Evolutionary conservation across 805 yeast genomes (phyloP).

Genomic region (Candida maris): DNA sequence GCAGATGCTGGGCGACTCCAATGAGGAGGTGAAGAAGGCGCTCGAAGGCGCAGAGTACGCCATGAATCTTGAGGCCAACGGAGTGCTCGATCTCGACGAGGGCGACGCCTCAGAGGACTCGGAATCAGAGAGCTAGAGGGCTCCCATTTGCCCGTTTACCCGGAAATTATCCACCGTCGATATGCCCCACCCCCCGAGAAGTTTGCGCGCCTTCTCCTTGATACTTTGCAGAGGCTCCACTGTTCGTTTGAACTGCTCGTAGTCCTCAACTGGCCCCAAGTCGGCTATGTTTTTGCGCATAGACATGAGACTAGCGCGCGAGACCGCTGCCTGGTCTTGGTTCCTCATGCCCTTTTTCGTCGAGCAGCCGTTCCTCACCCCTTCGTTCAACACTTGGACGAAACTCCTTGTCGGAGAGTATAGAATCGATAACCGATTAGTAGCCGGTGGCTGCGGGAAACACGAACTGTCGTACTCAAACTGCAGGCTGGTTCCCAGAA

Average conservation of each 20-base stretch:
- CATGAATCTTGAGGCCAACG: conserved; percentile 30
- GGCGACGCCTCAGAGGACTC: conserved; percentile 22
- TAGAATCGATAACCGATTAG: conserved; percentile 28
- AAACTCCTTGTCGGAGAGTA: conserved; percentile 19
- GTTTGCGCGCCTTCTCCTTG: conserved; percentile 2
- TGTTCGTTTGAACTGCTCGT: conserved; percentile 14
- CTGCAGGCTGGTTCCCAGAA: conserved; percentile 14
- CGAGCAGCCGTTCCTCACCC: conserved; percentile 56
- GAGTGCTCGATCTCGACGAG: conserved; percentile 28
- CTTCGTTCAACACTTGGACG: conserved; percentile 48
- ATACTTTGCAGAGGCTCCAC: conserved; percentile 3
- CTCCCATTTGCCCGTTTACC: conserved; percentile 6
- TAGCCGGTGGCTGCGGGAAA: conserved; percentile 13
- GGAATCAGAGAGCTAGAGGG: conserved; percentile 23
- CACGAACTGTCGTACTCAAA: conserved; percentile 4
- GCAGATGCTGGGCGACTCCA: conserved; percentile 53
- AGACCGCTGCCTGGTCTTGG: conserved; percentile 13
- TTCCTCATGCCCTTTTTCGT: conserved; percentile 14
- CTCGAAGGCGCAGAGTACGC: conserved; percentile 86
- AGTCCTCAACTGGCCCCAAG: conserved; percentile 2
- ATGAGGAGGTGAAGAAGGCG: conserved; percentile 54
- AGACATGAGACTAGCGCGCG: conserved; percentile 9
- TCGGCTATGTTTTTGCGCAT: conserved; percentile 1
- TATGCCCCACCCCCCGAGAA: conserved; percentile 15
- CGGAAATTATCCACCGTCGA: conserved; percentile 6